A percentile compares a stretch with the other conserved stretches of the same genome.
phyloP scores from a whole-genome alignment of 495 filamentous ascomycete genomes.

The Neurospora sp. region DNA sequence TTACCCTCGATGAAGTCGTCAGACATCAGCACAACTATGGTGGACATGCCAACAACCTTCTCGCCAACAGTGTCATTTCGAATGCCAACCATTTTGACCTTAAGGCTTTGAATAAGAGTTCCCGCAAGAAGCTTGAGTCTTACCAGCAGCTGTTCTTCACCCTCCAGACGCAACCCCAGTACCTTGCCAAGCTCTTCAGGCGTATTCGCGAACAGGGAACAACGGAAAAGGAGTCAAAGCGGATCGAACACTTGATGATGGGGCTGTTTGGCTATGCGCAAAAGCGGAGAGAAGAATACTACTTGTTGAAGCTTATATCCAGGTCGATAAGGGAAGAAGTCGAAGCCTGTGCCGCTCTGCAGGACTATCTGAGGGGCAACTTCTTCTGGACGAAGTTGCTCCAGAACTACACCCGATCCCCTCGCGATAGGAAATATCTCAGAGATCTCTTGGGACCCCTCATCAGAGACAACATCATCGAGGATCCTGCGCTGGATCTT shows the following conservation, averaged over 20 bases:
- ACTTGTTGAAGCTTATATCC: constrained; percentile 80
- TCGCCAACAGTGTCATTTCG: constrained; percentile 77
- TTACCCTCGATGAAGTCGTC: constrained; percentile 95
- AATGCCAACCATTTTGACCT: constrained; percentile 91
- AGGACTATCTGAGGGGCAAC: constrained; percentile 81
- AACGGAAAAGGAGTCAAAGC: constrained; percentile 84
- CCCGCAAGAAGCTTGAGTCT: constrained; percentile 83
- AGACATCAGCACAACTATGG: constrained; percentile 96
- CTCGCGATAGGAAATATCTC: constrained; percentile 85
- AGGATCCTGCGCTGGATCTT: constrained; percentile 80
- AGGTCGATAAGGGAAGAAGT: constrained; percentile 81
- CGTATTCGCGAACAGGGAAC: constrained; percentile 74
- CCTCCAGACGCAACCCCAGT: constrained; percentile 92
- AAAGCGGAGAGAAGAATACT: constrained; percentile 93
- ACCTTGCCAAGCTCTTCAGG: constrained; percentile 80
- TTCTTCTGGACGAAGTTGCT: constrained; percentile 90
- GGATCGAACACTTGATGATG: constrained; percentile 90
- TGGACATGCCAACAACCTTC: constrained; percentile 74
- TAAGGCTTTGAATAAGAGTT: constrained; percentile 94
- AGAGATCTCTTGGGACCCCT: constrained; percentile 73
- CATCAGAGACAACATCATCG: constrained; percentile 80
- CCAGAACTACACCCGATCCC: constrained; percentile 79
- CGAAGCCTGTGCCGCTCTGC: constrained; percentile 57
- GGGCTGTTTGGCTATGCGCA: constrained; percentile 95
- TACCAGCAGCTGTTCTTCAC: constrained; percentile 98